Base-by-base conservation (phyloP, 495 filamentous ascomycete genomes). In the Aspergillus panamensis region DNA sequence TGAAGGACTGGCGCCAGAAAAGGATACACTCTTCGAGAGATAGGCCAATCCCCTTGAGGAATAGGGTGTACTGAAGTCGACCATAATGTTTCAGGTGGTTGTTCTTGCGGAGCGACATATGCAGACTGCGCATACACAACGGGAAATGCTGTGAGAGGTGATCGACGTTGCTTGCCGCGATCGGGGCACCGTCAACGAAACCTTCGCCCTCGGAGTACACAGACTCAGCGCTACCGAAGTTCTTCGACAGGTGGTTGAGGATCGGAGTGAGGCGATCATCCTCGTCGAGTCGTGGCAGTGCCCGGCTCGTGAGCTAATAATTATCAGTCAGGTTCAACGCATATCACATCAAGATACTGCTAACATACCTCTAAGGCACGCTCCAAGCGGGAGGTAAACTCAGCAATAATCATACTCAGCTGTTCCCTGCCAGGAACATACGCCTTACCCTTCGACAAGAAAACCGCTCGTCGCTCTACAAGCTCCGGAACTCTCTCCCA, bases 21-120 rank as follows among this genome's bases (percentile, higher is more conserved):
- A 89, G 62, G n/a, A 99, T 83, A 66, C 85, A 92, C 65, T 99
- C 93, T 62, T 97, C 91, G 8, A 97, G 78, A 50, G 82, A 89
- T 9, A 99, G 80, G 0, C 95, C 95, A 59, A 99, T 90, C 32
- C 95, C 95, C 77, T 99, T 99, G 56, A 99, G 81, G 82, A 99
- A 99, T 17, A 99, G 83, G 0, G 88, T 89, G 77, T 97, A 99
- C 74, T 99, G 95, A 19, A 97, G 81, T 58, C 95, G 90, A 14
- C 92, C 95, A 62, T 80, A 96, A 71, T 99, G 92, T 66, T 96
- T 96, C 51, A 99, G 77, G 57, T 97, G 89, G 31, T 85, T 84
- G 68, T 93, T 91, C 60, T 89, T 87, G 55, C 90, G 87, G 17
- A 99, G 77, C 10, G 83, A 87, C 48, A 82, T 84, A 69, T 99